Evolutionary conservation across 2,329 filamentous ascomycete genomes (phyloP), one percentile per base, ranked within the genome.

Genomic region (Venturia carpophila): DNA sequence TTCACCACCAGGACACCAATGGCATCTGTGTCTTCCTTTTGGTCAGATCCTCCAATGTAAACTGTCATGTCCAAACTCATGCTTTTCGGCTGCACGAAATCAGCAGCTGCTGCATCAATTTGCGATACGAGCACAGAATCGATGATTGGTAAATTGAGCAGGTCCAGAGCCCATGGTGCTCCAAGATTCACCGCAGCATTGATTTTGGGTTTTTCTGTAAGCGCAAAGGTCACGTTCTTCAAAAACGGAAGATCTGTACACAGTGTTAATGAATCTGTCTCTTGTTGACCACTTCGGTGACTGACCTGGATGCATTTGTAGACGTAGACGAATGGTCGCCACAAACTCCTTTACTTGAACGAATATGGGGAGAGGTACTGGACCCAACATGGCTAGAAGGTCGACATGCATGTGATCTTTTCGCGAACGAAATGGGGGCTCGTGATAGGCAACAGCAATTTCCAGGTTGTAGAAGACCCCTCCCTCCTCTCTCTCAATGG

Each of bases 341-440:
- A 58, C 52, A 21, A 58, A 58, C 15, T 58, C 52, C 9, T 58
- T 58, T 10, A 58, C 52, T 58, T 58, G 52, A 9, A 58, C 52
- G 21, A 58, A 58, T 11, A 58, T 24, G 0, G 52, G 52, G 21
- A 58, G 27, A 10, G 52, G 52, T 10, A 58, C 15, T 15, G 52
- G 52, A 21, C 52, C 52, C 19, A 58, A 27, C 52, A 58, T 58
- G 4, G 52, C 52, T 15, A 58, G 30, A 10, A 58, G 9, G 27
- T 58, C 52, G 30, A 58, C 52, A 58, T 58, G 52, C 52, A 58
- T 58, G n/a, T 58, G 52, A 10, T 58, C 52, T 19, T 58, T 58
- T 37, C 52, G 27, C 21, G 52, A n/a, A 5, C 52, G 27, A 24
- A 58, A 58, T n/a, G 52, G 52, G 17, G 52, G 27, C 27, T 58